A percentile compares a stretch with the other conserved stretches of the same genome.
These are phyloP conservation scores for Chloris gayana DNA, from an alignment of 176 grass and related monocot species.

Conservation along the genomic window DNA sequence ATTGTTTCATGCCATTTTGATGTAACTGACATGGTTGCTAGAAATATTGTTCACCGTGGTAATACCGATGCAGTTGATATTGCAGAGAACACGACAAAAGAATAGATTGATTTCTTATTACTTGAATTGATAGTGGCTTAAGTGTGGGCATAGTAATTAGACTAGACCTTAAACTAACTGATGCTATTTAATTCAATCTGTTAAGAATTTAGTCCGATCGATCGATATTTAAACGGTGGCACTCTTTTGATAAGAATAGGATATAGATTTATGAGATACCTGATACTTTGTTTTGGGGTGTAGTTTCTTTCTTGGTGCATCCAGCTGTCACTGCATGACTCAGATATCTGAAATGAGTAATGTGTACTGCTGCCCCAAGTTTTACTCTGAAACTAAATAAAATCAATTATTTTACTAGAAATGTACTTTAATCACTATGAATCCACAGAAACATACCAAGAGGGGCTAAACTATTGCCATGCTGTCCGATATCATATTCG, in stretches of 20 bases:
- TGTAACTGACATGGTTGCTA: not conserved
- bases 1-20: too few species aligned
- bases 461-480: not conserved
- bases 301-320: not conserved
- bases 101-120: not conserved
- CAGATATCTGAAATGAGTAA: not conserved
- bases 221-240: not conserved
- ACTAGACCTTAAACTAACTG: not conserved
- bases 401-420: conserved; percentile 1
- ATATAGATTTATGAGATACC: not conserved
- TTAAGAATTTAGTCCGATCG: not conserved
- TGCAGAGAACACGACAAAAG: not conserved
- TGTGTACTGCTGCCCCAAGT: not conserved
- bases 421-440: not conserved
- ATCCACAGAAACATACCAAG: not conserved
- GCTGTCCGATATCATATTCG: not conserved
- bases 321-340: not conserved
- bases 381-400: not conserved
- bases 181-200: not conserved
- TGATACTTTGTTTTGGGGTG: not conserved
- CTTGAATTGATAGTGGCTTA: not conserved
- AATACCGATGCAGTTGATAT: not conserved
- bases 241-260: not conserved
- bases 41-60: not conserved
- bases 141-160: not conserved